Evolutionary conservation across 2,329 filamentous ascomycete genomes (phyloP).

Genomic region (Botrytis byssoidea): DNA sequence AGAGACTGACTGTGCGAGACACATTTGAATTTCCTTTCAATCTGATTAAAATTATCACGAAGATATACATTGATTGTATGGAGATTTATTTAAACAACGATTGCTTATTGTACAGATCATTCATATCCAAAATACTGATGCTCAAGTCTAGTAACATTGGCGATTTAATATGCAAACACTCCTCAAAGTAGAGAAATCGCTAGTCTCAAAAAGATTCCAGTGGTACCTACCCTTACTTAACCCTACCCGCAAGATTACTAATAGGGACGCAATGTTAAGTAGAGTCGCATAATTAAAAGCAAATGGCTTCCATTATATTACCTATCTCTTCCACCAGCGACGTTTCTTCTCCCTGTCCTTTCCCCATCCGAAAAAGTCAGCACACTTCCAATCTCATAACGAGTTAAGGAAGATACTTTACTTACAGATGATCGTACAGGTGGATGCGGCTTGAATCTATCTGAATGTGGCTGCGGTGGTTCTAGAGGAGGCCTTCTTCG

Average conservation of each 20-base stretch:
- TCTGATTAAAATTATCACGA: neutral
- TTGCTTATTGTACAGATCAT: neutral
- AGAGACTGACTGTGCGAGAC: no score
- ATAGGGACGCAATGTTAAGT: neutral
- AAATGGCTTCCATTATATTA: fast-evolving
- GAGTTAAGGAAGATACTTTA: neutral
- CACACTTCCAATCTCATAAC: neutral
- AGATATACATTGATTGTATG: neutral
- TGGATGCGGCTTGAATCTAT: neutral
- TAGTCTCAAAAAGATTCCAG: neutral
- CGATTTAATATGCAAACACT: neutral
- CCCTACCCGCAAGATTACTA: neutral
- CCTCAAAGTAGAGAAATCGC: neutral
- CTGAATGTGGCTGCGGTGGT: neutral
- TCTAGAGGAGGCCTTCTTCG: neutral
- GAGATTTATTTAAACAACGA: neutral
- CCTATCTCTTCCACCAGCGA: neutral
- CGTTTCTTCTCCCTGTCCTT: neutral
- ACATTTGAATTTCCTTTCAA: neutral
- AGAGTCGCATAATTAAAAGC: no score
- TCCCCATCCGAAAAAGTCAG: neutral
- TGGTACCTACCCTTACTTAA: fast-evolving
- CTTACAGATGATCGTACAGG: neutral
- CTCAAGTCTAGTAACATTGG: neutral
- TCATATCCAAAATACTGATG: neutral